Conservation (phyloP, 805 yeast species). For the Starmerella potacharoeniae region DNA sequence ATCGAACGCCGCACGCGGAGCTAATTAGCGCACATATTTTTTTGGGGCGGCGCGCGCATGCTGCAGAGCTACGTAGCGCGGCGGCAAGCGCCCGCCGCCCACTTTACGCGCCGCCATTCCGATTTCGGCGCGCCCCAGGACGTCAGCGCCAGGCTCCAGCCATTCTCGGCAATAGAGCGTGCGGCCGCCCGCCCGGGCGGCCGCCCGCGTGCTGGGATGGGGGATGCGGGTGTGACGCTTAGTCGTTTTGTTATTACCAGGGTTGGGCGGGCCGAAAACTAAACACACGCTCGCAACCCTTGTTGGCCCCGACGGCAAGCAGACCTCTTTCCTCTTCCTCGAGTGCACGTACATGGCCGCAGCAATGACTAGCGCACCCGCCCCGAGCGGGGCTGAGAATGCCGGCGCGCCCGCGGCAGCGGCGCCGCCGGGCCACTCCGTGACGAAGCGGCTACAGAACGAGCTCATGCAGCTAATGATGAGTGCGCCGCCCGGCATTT, state of each 20-base stretch:
- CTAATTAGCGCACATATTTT: too few species aligned
- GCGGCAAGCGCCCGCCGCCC: too few species aligned
- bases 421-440: constrained; percentile 36
- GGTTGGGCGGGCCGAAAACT: constrained; percentile 2
- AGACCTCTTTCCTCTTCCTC: not conserved
- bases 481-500: constrained; percentile 39
- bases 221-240: not conserved
- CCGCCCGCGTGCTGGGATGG: not conserved
- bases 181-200: not conserved
- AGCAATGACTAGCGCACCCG: constrained; percentile 2
- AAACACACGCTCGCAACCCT: not conserved
- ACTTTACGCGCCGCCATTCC: too few species aligned
- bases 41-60: too few species aligned
- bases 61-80: too few species aligned
- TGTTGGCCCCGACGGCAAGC: not conserved
- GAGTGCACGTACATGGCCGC: constrained; percentile 12
- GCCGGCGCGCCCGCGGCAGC: not conserved
- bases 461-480: constrained; percentile 45
- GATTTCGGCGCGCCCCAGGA: too few species aligned
- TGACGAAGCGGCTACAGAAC: constrained; percentile 40
- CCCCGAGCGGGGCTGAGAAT: not conserved
- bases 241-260: constrained; percentile 3
- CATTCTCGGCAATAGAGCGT: too few species aligned
- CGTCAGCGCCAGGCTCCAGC: too few species aligned
- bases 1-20: too few species aligned